Base-by-base conservation (phyloP, 2,329 filamentous ascomycete species). In the Pseudomassariella vexata region DNA sequence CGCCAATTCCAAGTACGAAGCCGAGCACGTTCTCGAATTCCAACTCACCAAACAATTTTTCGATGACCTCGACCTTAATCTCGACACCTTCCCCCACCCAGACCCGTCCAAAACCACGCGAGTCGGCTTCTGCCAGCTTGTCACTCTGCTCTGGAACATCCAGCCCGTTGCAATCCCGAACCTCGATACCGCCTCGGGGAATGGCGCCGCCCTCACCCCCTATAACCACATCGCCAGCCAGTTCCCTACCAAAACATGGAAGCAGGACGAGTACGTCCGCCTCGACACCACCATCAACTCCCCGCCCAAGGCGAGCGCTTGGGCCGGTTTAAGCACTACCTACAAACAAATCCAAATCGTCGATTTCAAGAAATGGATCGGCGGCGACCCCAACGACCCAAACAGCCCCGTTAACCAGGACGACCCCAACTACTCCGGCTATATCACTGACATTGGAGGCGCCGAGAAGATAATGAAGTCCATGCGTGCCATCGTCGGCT, bases 1-100 rank as follows among this genome's bases (percentile, higher is more conserved):
- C 21, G 19, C 30, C 19, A 17, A 15, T 9, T 9, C 21, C 19
- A 15, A 32, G 30, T 32, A 32, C 19, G 19, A 32, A 6, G 6
- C 30, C 19, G 30, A 32, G 30, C 30, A 32, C 16, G 30, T 32
- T 17, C 30, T 32, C 30, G 30, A 32, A 21, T 23, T 24, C 15
- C 30, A 32, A 12, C n/a, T 32, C 7, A 24, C 18, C 30, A 24
- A 32, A 23, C 30, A 24, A 17, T 32, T 32, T 21, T 32, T 32
- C 21, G 19, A 32, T 14, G 7, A 24, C 6, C 19, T 32, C 30
- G 19, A 32, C 20, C 5, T 7, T 9, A 24, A 24, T 9, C 5
- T 9, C 17, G n/a, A n/a, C 7, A 9, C 19, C 19, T 22, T 30
- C 17, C 20, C 30, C 20, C 6, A 24, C 21, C 30, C 30, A 6